These are phyloP conservation scores for Fusarium falciforme DNA, from an alignment of 2,329 filamentous ascomycete species.

Conservation along the genomic window DNA sequence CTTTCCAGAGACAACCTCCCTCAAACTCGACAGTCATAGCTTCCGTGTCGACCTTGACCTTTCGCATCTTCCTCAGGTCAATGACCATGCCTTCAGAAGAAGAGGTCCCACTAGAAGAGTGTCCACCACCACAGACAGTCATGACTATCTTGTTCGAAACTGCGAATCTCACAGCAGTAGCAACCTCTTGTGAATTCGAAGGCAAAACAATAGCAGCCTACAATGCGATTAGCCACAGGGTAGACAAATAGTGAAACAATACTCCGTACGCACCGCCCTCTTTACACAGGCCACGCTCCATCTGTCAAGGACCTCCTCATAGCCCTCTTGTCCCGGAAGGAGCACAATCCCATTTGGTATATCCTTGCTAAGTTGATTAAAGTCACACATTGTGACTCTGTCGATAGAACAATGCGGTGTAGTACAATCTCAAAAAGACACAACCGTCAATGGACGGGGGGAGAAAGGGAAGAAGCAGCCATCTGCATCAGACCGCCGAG, in stretches of 20 bases:
- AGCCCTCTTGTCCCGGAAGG: conserved; percentile 46
- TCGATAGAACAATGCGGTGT: neutral
- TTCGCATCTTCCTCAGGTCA: conserved; percentile 62
- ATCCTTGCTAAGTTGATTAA: conserved; percentile 24
- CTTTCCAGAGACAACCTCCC: conserved; percentile 64
- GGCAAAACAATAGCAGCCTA: conserved; percentile 57
- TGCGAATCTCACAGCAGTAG: conserved; percentile 39
- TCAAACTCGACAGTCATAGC: conserved; percentile 58
- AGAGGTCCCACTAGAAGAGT: conserved; percentile 63
- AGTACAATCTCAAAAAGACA: neutral
- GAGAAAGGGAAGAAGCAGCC: neutral
- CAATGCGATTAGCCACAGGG: neutral
- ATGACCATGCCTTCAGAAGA: conserved; percentile 65
- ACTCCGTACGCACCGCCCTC: conserved; percentile 42
- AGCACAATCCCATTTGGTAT: conserved; percentile 40
- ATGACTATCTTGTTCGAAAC: conserved; percentile 55
- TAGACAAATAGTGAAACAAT: accelerated
- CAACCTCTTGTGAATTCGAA: conserved; percentile 49
- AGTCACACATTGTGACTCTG: conserved; percentile 28
- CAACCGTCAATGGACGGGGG: neutral
- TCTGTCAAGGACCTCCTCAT: conserved; percentile 47
- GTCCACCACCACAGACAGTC: conserved; percentile 65
- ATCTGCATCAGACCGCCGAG: neutral
- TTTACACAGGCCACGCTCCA: conserved; percentile 52
- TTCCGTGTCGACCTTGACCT: conserved; percentile 58